Evolutionary conservation across 768 basidiomycete species (phyloP).

Genomic region (Boletus sp.): DNA sequence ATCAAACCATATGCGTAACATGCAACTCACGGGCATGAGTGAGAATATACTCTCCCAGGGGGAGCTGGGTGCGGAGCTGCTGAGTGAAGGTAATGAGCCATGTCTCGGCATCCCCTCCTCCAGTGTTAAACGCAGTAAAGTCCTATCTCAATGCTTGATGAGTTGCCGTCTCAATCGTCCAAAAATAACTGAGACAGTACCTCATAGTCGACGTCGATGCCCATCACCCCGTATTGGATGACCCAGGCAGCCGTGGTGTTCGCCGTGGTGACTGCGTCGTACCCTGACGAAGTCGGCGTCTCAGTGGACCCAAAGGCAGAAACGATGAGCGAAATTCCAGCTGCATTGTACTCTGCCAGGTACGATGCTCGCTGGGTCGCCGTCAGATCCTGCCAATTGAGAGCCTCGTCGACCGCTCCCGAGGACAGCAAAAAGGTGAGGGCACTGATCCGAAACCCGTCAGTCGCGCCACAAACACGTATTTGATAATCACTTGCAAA

Average conservation of each 20-base stretch:
- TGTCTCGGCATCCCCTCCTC: slow-evolving; percentile 38
- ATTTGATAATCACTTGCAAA: background rate
- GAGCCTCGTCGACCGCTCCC: slow-evolving; percentile 45
- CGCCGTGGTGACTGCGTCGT: slow-evolving; percentile 40
- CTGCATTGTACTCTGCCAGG: slow-evolving; percentile 48
- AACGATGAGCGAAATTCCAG: slow-evolving; percentile 57
- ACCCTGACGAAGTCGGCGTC: slow-evolving; percentile 41
- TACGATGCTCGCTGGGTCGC: slow-evolving; percentile 38
- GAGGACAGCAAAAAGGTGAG: slow-evolving; percentile 42
- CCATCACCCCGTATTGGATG: slow-evolving; percentile 43
- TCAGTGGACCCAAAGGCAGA: slow-evolving; percentile 48
- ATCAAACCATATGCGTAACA: background rate
- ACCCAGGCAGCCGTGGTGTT: slow-evolving; percentile 48
- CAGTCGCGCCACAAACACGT: background rate
- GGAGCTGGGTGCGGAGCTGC: slow-evolving; percentile 32
- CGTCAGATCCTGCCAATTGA: slow-evolving; percentile 41
- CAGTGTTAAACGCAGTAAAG: slow-evolving; percentile 32
- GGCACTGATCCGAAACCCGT: slow-evolving; percentile 18
- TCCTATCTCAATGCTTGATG: slow-evolving; percentile 21
- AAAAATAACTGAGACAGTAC: slow-evolving; percentile 6
- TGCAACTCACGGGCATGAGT: slow-evolving; percentile 34
- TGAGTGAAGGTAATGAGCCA: slow-evolving; percentile 36
- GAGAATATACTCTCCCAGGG: background rate
- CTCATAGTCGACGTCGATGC: slow-evolving; percentile 57
- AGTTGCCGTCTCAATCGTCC: background rate